A percentile compares a stretch with the other conserved stretches of the same genome.
These are phyloP conservation scores for Aspergillus sclerotiicarbonarius DNA, from an alignment of 495 filamentous ascomycete genomes.

Conservation along the genomic window DNA sequence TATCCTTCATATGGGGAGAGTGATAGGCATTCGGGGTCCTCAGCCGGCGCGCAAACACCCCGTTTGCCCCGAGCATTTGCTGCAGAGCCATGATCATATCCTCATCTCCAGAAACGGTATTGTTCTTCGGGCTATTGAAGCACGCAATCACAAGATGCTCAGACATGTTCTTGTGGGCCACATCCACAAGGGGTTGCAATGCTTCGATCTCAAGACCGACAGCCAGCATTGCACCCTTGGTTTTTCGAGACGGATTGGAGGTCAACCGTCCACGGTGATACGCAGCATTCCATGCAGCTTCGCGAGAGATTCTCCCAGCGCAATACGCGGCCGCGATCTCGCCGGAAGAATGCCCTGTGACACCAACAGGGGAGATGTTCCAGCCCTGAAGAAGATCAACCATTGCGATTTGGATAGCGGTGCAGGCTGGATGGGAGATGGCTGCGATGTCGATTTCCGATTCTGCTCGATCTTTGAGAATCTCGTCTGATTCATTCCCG, in stretches of 20 bases:
- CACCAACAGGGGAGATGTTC: constrained; percentile 24
- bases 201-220: neutral
- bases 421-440: constrained; percentile 19
- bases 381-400: constrained; percentile 19
- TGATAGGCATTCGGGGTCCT: neutral
- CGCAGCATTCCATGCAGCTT: constrained; percentile 35
- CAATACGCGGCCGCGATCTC: constrained; percentile 59
- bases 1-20: neutral
- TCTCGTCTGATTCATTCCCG: neutral
- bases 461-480: neutral
- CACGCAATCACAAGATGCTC: constrained; percentile 19
- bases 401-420: constrained; percentile 22
- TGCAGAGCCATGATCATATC: constrained; percentile 8
- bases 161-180: no score
- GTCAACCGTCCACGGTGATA: constrained; percentile 10
- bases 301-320: constrained; percentile 39
- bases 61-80: neutral
- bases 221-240: neutral
- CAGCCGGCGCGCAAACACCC: neutral
- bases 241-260: neutral
- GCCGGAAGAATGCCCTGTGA: constrained; percentile 57
- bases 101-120: constrained; percentile 27
- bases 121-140: constrained; percentile 27
- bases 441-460: neutral
- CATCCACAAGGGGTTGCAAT: no score